Base-by-base conservation (phyloP, 1,284 basidiomycete species). In the Ustilago vetiveriae region DNA sequence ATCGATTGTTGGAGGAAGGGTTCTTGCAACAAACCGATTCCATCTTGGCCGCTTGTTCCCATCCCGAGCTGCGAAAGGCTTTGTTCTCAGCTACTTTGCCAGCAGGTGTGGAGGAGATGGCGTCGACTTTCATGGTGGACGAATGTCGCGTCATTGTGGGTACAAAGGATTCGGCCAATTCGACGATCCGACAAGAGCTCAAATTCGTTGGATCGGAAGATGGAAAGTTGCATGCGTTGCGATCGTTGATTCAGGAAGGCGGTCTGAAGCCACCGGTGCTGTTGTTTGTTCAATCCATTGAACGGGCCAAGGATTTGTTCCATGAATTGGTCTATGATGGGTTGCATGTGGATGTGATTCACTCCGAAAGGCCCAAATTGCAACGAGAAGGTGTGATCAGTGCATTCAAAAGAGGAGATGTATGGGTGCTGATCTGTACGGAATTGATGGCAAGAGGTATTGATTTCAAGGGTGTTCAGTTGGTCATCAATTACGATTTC, bases 11-110 rank as follows among this genome's bases (percentile, higher is more conserved):
- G 21, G 94, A 97, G 35, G 62, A 78, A 64, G 94, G 95, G 74
- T 98, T 98, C 82, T 83, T 94, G 48, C 84, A 87, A 16, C 95
- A 98, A 84, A 88, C 94, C 2, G 88, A 94, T 84, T 92, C 94
- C 76, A 89, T 98, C 55, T 84, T 96, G 10, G 87, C 88, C 4
- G 88, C 90, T n/a, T 96, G 93, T 79, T 88, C 88, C 0, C 85
- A 90, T 80, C 83, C 88, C 0, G 77, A 85, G 1, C 75, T 93
- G 0, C 92, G 93, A 80, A 98, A 94, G 78, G 90, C 91, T 1
- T 88, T 97, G 29, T 92, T 98, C 82, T 94, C 92, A 64, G 95
- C 95, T 0, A 98, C 95, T 0, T 87, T 98, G 46, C 95, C 94
- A 13, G 89, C 92, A 6, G 88, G 89, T 10, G 90, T 88, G 0